Evolutionary conservation across 352 stramenopile genomes (phyloP).

Genomic region (Pythium brachiatum): DNA sequence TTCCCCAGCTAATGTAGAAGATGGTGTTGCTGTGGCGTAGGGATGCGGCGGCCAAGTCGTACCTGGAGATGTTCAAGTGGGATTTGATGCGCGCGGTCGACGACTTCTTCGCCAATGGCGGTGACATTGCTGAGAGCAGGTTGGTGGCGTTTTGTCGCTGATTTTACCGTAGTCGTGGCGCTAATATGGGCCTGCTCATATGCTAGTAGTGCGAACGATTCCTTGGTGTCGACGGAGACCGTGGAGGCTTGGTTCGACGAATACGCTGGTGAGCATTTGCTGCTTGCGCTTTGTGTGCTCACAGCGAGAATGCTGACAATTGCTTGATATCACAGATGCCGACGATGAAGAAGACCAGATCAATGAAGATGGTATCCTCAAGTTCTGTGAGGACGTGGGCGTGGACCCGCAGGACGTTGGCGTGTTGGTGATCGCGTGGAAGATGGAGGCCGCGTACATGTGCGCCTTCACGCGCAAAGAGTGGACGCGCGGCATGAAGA

Average conservation of each 20-base stretch:
- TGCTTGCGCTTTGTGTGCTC: background rate
- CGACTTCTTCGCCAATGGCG: conserved; percentile 71
- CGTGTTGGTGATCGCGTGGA: conserved; percentile 85
- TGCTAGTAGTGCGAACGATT: conserved; percentile 15
- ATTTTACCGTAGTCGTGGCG: background rate
- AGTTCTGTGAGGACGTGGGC: conserved; percentile 46
- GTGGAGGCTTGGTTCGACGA: conserved; percentile 42
- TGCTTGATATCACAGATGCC: conserved; percentile 9
- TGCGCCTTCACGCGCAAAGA: conserved; percentile 83
- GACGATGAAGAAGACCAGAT: conserved; percentile 43
- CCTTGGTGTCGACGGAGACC: conserved; percentile 23
- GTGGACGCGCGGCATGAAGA: conserved; percentile 76
- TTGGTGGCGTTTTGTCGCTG: background rate
- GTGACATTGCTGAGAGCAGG: conserved; percentile 27
- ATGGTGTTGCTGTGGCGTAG: conserved; percentile 21
- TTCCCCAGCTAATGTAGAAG: background rate
- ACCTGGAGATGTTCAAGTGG: conserved; percentile 79
- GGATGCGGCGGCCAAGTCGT: conserved; percentile 65
- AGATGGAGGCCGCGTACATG: conserved; percentile 86
- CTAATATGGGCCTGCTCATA: too few species aligned
- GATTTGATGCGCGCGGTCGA: conserved; percentile 75
- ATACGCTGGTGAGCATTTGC: conserved; percentile 27
- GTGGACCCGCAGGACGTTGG: conserved; percentile 50
- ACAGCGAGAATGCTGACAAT: background rate
- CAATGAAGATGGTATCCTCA: conserved; percentile 43